Evolutionary conservation across 2,329 filamentous ascomycete species (phyloP).

Genomic region (Alternaria longipes): DNA sequence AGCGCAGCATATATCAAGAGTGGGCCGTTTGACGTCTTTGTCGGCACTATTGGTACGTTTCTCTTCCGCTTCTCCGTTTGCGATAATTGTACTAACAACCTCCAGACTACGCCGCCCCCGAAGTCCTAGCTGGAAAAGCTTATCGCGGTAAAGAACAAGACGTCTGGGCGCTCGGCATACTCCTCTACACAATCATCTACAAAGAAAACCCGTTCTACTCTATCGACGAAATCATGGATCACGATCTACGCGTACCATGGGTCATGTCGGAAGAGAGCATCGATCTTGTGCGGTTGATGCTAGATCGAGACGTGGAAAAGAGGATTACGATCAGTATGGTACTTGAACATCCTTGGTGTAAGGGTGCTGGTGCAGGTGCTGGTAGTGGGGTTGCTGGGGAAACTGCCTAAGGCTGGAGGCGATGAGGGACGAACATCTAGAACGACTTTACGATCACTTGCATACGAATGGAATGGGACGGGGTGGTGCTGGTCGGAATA

Average conservation of each 20-base stretch:
- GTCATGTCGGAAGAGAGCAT: conserved; percentile 91
- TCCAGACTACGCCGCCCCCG: conserved; percentile 95
- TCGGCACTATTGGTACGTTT: conserved; percentile 90
- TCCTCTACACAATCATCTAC: conserved; percentile 98
- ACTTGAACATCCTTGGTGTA: conserved; percentile 85
- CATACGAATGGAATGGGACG: neutral
- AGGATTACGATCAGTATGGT: conserved; percentile 89
- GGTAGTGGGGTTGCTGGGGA: neutral
- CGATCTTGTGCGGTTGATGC: conserved; percentile 88
- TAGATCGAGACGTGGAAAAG: conserved; percentile 85
- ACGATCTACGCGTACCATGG: conserved; percentile 89
- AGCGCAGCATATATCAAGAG: conserved; percentile 98
- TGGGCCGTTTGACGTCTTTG: conserved; percentile 98
- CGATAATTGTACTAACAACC: conserved; percentile 15
- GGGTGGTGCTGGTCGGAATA: neutral
- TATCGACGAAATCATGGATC: conserved; percentile 99
- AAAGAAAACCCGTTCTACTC: conserved; percentile 99
- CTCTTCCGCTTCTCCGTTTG: neutral
- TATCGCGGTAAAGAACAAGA: conserved; percentile 98
- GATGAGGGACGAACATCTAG: conserved; percentile 4
- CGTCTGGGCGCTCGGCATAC: conserved; percentile 95
- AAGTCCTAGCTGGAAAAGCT: conserved; percentile 89
- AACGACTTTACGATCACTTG: conserved; percentile 13
- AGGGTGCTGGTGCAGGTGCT: conserved; percentile 16
- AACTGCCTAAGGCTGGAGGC: neutral